A percentile compares a stretch with the other conserved stretches of the same genome.
These are phyloP conservation scores for Medicago lupulina DNA, from an alignment of 306 rosid species.

Conservation along the genomic window DNA sequence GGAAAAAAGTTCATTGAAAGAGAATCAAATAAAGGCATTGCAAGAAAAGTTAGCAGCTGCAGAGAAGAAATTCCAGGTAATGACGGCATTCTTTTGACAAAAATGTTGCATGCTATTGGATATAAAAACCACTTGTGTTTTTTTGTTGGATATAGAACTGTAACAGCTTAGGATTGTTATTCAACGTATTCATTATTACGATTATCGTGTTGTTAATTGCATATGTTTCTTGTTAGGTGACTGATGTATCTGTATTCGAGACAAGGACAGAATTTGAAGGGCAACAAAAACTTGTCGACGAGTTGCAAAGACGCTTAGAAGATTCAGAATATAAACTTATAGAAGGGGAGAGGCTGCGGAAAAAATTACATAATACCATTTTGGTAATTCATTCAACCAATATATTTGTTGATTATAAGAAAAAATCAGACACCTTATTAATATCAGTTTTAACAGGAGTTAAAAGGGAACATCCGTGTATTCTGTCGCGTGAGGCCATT, in stretches of 20 bases:
- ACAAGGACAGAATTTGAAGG: conserved; percentile 80
- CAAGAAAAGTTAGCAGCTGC: conserved; percentile 68
- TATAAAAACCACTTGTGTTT: not conserved
- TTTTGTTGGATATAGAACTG: not conserved
- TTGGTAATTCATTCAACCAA: conserved; percentile 61
- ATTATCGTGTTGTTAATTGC: conserved; percentile 30
- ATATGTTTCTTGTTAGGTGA: conserved; percentile 55
- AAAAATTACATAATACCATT: conserved; percentile 90
- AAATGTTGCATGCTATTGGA: not conserved
- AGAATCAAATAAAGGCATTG: conserved; percentile 60
- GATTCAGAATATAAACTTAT: conserved; percentile 85
- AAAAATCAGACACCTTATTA: conserved; percentile 27
- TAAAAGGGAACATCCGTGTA: conserved; percentile 97
- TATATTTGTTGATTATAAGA: conserved; percentile 20
- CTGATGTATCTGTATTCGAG: conserved; percentile 70
- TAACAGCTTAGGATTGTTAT: not conserved
- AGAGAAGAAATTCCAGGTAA: conserved; percentile 84
- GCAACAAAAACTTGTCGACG: conserved; percentile 64
- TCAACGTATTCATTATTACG: conserved; percentile 1
- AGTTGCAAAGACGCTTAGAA: conserved; percentile 71
- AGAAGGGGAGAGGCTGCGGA: conserved; percentile 93
- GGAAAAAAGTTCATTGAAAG: conserved; percentile 75
- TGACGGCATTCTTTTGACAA: conserved; percentile 1
- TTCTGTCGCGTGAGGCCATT: conserved; percentile 97
- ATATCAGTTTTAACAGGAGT: conserved; percentile 64